Evolutionary conservation across 129 eudicot species (phyloP), one percentile per base, ranked within the genome.

Genomic region (Lonicera japonica): DNA sequence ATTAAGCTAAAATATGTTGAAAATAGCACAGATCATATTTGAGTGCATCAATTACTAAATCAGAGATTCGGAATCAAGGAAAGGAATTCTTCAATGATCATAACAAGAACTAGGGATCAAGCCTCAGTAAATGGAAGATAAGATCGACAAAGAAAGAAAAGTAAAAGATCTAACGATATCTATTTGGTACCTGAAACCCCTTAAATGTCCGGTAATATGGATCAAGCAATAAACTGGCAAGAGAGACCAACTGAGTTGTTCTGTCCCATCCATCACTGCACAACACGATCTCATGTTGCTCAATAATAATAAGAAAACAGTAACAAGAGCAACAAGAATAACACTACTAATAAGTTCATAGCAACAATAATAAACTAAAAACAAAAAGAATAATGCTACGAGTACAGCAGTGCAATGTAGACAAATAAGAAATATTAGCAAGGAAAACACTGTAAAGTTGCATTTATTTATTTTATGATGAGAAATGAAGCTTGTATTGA

Each of bases 241-340:
- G 95, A 9, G 99, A 83, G 45, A 94, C 89, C 67, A 94, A 72
- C 74, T 94, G 99, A 56, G 83, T 74, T 22, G 99, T 94, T 83
- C 99, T 85, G 65, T 94, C 99, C 99, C 99, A 94, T 73, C 99
- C 99, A 77, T 94, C 99, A 73, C 99, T 94, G 87, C 61, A 78
- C 25, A 68, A 64, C 50, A 65, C 11, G 70, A 54, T 54, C 19
- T 21, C 38, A 63, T 17, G 36, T 29, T 29, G 36, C 56, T 15
- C 21, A 48, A 21, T 29, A 58, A 50, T 55, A 19, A 51, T 25
- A 19, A 18, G 11, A 61, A 5, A 16, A 17, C 36, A 19, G 5
- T 34, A 46, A 13, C 6, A 29, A 29, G 36, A 59, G 11, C 22
- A 43, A 17, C 23, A 12, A 29, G 20, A 56, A 54, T 19, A 25